A percentile compares a stretch with the other conserved stretches of the same genome.
Conservation (phyloP, 2,329 filamentous ascomycete genomes). For the Penicillium hordei region DNA sequence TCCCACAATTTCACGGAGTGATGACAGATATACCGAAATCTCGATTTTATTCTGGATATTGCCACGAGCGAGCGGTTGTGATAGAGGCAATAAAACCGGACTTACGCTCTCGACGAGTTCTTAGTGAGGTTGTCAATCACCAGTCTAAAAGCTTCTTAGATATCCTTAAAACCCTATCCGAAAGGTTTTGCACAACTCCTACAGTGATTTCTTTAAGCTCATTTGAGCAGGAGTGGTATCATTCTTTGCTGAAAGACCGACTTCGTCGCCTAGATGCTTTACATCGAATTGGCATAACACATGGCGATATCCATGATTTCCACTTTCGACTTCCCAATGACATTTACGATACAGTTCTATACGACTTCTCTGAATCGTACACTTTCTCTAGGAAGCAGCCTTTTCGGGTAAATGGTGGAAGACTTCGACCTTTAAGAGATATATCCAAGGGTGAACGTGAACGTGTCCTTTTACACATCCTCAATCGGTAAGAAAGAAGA, state of each 20-base stretch:
- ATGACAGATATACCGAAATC: not conserved
- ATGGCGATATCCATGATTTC: not conserved
- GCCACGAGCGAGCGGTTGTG: not conserved
- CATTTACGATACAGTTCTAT: not conserved
- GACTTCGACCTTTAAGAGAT: not conserved
- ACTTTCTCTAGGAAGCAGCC: not conserved
- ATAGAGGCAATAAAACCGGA: not conserved
- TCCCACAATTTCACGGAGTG: not conserved
- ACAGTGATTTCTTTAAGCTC: not conserved
- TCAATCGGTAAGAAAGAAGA: not conserved
- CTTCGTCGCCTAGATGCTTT: not conserved
- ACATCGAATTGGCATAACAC: not conserved
- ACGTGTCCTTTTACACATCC: not conserved
- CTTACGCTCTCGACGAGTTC: not conserved
- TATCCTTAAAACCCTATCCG: not conserved
- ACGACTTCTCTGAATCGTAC: not conserved
- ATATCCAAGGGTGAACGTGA: not conserved
- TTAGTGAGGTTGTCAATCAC: not conserved
- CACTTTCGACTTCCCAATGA: not conserved
- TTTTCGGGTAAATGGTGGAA: not conserved
- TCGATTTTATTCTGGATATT: slow-evolving; percentile 1
- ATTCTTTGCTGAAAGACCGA: slow-evolving; percentile 1
- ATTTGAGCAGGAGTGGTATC: not conserved
- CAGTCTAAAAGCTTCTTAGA: not conserved
- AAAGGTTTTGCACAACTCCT: not conserved